Evolutionary conservation across 2,329 filamentous ascomycete genomes (phyloP), one percentile per base, ranked within the genome.

Genomic region (Xylariaceae sp.): DNA sequence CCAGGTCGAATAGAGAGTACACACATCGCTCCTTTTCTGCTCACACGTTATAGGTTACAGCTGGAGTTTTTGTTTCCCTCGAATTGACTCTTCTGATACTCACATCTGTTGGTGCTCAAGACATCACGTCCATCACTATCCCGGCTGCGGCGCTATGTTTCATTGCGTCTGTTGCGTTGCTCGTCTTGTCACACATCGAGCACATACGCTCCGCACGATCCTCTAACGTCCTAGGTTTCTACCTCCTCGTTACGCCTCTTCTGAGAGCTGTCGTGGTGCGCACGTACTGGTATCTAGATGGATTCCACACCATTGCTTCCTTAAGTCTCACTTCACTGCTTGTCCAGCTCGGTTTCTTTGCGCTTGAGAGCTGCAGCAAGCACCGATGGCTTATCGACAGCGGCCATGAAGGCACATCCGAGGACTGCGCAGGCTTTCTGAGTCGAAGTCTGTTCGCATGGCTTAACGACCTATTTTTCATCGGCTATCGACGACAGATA

Each of bases 391-490:
- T 62, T 31, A n/a, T 43, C 31, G 46, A 49, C 6, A 19, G 31
- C 14, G 34, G 37, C n/a, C 31, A 21, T 26, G 21, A 16, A 14
- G 39, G 43, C 9, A 47, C 34, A 3, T 48, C 55, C 6, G 62
- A 65, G 46, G 60, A 56, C 17, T 48, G 52, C 21, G 58, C 62
- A 16, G 57, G 64, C n/a, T 59, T 61, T 23, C 51, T 65, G 39
- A 63, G 52, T 43, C 47, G 56, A 16, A 58, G 56, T 46, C 51
- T 66, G 16, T 58, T 66, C 17, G 45, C 49, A 26, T 66, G 64
- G 61, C 44, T 66, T 33, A 63, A 60, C 16, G 16, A n/a, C 14
- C 39, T 66, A 45, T 55, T 66, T 23, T 19, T 55, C 14, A 55
- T 26, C 12, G 64, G 64, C 6, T 66, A 60, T 51, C 43, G 55